A percentile compares a stretch with the other conserved stretches of the same genome.
Evolutionary conservation across 257 asterid genomes (phyloP).

Genomic region (Petrea volubilis): DNA sequence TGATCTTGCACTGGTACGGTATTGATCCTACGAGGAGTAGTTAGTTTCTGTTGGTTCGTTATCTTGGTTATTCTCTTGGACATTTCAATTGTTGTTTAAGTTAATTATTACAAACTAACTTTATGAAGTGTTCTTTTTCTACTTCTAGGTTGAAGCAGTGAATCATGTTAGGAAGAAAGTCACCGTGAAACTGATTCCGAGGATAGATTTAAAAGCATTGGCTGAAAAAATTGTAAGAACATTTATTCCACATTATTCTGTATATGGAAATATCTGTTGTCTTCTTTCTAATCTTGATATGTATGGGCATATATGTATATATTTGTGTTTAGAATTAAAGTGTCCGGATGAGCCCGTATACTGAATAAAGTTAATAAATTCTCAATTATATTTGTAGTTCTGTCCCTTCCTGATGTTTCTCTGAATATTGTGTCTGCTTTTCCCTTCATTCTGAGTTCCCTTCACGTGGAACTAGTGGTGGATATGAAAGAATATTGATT

Average conservation of each 20-base stretch:
- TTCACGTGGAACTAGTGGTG: conserved; percentile 12
- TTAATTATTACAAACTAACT: conserved; percentile 7
- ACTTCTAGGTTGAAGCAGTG: conserved; percentile 69
- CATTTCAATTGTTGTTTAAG: not conserved
- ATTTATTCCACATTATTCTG: not conserved
- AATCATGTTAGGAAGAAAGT: conserved; percentile 67
- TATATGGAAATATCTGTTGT: not conserved
- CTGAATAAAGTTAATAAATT: not conserved
- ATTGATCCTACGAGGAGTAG: conserved; percentile 15
- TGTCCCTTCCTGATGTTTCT: not conserved
- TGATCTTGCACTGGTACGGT: conserved; percentile 81
- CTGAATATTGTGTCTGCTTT: not conserved
- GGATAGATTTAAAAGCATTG: conserved; percentile 85
- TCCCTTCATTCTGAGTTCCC: not conserved
- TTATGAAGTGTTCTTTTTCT: conserved; percentile 22
- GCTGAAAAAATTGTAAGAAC: conserved; percentile 88
- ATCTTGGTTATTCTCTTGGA: not conserved
- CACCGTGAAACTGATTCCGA: conserved; percentile 82
- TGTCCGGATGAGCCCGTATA: conserved; percentile 3
- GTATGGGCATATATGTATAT: not conserved
- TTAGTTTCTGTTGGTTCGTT: conserved; percentile 14
- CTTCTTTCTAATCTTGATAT: not conserved
- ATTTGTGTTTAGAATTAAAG: not conserved
- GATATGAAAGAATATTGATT: not conserved
- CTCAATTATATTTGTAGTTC: not conserved